These are phyloP conservation scores for Populus pruinosa DNA, from an alignment of 345 rosid species.

Conservation along the genomic window DNA sequence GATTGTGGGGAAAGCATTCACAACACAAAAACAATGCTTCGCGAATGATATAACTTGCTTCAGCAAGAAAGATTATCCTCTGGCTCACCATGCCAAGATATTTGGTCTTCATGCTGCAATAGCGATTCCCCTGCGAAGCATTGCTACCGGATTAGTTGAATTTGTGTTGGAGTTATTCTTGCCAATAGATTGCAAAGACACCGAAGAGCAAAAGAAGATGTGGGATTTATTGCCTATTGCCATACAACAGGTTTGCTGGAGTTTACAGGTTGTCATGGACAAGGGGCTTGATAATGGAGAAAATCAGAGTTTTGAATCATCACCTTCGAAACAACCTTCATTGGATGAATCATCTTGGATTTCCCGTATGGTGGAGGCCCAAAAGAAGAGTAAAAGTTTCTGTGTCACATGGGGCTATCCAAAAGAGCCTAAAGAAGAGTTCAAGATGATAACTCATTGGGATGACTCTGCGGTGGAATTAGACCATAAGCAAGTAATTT, in stretches of 20 bases:
- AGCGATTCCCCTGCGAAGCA: slow-evolving; percentile 59
- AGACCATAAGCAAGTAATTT: slow-evolving; percentile 26
- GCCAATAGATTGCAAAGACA: slow-evolving; percentile 49
- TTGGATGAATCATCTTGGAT: slow-evolving; percentile 53
- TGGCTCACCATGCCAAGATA: slow-evolving; percentile 72
- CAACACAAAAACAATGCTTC: slow-evolving; percentile 47
- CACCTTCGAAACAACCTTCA: slow-evolving; percentile 34
- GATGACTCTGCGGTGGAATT: slow-evolving; percentile 30
- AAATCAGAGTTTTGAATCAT: slow-evolving; percentile 21
- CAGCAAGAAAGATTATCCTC: slow-evolving; percentile 61
- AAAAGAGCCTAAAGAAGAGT: slow-evolving; percentile 56
- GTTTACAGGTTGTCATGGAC: slow-evolving; percentile 40
- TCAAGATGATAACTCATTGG: slow-evolving; percentile 45
- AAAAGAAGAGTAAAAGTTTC: slow-evolving; percentile 52
- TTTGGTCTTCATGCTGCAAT: slow-evolving; percentile 56
- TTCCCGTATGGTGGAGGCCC: slow-evolving; percentile 47
- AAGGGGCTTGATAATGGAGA: slow-evolving; percentile 43
- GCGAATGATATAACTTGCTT: slow-evolving; percentile 49
- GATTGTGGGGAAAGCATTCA: slow-evolving; percentile 72
- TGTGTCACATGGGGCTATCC: slow-evolving; percentile 57
- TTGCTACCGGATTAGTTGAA: slow-evolving; percentile 42
- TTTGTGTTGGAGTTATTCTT: slow-evolving; percentile 73
- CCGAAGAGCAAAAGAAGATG: slow-evolving; percentile 40
- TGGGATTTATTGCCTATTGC: slow-evolving; percentile 40
- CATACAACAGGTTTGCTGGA: slow-evolving; percentile 48